Conservation (phyloP, 257 asterid genomes). For the Capsicum baccatum region DNA sequence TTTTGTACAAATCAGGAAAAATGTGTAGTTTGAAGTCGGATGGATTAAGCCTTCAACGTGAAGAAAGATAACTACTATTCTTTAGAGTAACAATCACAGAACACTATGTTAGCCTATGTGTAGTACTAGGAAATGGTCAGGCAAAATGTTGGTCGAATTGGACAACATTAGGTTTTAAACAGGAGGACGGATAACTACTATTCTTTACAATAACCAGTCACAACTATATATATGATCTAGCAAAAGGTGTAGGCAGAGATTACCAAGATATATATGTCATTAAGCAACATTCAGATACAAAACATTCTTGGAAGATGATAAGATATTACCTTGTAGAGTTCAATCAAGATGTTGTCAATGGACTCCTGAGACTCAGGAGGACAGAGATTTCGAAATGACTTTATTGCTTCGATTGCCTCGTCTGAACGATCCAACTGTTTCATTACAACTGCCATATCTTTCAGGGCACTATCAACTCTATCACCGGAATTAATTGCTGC, state of each 20-base stretch:
- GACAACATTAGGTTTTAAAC: not conserved
- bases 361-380: conserved; percentile 84
- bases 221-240: not conserved
- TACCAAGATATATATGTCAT: conserved; percentile 1
- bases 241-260: conserved; percentile 3
- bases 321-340: conserved; percentile 71
- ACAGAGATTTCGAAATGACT: conserved; percentile 93
- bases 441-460: conserved; percentile 98
- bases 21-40: not conserved
- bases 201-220: not conserved
- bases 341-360: conserved; percentile 79
- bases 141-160: not conserved
- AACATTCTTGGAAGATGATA: not conserved
- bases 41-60: not conserved
- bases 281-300: not conserved
- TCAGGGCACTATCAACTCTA: conserved; percentile 89
- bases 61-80: not conserved
- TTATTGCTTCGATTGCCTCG: conserved; percentile 95
- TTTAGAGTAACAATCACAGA: not conserved
- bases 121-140: not conserved
- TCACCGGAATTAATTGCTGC: conserved; percentile 92
- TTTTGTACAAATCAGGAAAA: not conserved
- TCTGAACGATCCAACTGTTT: conserved; percentile 81
- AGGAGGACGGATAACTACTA: not conserved
- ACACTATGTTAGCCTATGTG: not conserved